These are phyloP conservation scores for Phytophthora cactorum DNA, from an alignment of 352 stramenopile genomes.

Conservation along the genomic window DNA sequence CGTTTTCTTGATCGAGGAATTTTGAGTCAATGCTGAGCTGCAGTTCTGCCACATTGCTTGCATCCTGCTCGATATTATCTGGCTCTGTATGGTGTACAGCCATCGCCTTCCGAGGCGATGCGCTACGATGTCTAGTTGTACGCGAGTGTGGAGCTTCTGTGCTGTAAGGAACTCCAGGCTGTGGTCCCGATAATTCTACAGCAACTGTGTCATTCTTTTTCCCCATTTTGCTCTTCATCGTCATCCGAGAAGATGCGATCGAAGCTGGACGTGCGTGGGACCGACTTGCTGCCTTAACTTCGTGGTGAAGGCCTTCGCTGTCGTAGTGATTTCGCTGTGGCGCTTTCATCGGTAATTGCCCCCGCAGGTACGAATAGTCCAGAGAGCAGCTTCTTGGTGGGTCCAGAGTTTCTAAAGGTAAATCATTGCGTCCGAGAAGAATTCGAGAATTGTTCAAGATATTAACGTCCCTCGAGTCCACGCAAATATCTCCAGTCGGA, in stretches of 20 bases:
- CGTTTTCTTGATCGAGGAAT: background rate
- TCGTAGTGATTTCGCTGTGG: slow-evolving; percentile 17
- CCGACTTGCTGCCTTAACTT: slow-evolving; percentile 19
- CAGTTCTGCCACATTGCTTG: slow-evolving; percentile 1
- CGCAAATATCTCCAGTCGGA: slow-evolving; percentile 17
- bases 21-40: slow-evolving; percentile 23
- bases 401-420: slow-evolving; percentile 13
- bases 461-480: slow-evolving; percentile 15
- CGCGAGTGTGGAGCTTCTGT: slow-evolving; percentile 12
- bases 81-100: too few relatives aligned
- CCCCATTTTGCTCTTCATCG: slow-evolving; percentile 31
- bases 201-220: background rate
- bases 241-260: slow-evolving; percentile 24
- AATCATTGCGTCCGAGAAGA: slow-evolving; percentile 18
- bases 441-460: slow-evolving; percentile 5
- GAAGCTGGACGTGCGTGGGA: slow-evolving; percentile 23
- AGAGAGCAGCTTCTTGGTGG: slow-evolving; percentile 21
- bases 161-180: slow-evolving; percentile 51
- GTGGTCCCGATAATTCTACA: slow-evolving; percentile 16
- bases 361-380: slow-evolving; percentile 28
- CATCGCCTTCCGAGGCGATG: slow-evolving; percentile 46
- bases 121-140: slow-evolving; percentile 1
- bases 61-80: slow-evolving; percentile 19
- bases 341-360: slow-evolving; percentile 28
- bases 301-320: slow-evolving; percentile 17